Percentiles rank a stretch among this genome's conserved stretches.
Conservation (phyloP, 306 rosid genomes). For the Fragaria nilgerrensis region DNA sequence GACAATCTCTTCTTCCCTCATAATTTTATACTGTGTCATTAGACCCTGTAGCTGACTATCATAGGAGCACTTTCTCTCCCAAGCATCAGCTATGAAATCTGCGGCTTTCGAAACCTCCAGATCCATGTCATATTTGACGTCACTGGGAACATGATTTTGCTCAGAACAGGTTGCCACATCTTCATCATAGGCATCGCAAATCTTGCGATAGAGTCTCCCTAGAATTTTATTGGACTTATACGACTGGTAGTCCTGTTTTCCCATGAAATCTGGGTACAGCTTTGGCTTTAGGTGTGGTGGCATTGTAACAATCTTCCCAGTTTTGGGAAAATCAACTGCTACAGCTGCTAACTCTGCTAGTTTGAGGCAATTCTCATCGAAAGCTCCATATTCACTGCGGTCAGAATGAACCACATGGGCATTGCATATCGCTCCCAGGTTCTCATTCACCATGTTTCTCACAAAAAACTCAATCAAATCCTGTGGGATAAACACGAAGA, state of each 20-base stretch:
- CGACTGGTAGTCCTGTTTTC: conserved; percentile 62
- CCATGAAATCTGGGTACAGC: conserved; percentile 90
- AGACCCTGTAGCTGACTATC: conserved; percentile 65
- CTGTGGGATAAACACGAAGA: conserved; percentile 40
- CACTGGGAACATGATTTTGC: conserved; percentile 22
- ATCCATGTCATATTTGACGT: conserved; percentile 57
- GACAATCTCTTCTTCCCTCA: conserved; percentile 81
- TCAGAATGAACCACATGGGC: conserved; percentile 98
- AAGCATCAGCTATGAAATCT: conserved; percentile 63
- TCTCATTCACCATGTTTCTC: conserved; percentile 71
- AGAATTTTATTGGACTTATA: conserved; percentile 70
- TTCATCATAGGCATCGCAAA: conserved; percentile 52
- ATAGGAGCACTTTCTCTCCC: conserved; percentile 68
- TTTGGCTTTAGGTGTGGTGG: conserved; percentile 63
- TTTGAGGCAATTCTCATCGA: conserved; percentile 57
- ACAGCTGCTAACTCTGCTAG: conserved; percentile 82
- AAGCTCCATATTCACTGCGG: conserved; percentile 59
- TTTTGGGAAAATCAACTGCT: conserved; percentile 92
- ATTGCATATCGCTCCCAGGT: conserved; percentile 75
- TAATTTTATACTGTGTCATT: conserved; percentile 72
- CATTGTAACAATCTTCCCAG: conserved; percentile 67
- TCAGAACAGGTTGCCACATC: conserved; percentile 40
- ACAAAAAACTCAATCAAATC: conserved; percentile 61
- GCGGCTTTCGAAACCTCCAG: conserved; percentile 55
- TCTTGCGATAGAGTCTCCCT: conserved; percentile 68